These are phyloP conservation scores for Dothistroma septosporum DNA, from an alignment of 2,329 filamentous ascomycete species.

Conservation along the genomic window DNA sequence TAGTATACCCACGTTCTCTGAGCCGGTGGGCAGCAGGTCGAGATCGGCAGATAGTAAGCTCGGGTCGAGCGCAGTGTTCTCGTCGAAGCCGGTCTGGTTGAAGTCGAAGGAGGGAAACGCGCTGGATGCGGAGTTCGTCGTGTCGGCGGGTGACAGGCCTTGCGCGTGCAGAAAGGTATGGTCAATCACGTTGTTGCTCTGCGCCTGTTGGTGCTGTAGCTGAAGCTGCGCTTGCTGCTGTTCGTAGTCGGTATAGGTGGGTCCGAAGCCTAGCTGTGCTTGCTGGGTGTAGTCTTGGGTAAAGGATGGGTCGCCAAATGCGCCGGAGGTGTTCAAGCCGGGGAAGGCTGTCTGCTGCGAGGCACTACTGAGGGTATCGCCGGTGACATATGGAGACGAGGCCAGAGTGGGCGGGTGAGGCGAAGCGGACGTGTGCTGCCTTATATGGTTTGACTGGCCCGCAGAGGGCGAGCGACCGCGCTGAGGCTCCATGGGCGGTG, in stretches of 20 bases:
- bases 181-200: constrained; percentile 34
- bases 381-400: constrained; percentile 13
- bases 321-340: constrained; percentile 26
- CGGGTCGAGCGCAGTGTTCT: constrained; percentile 56
- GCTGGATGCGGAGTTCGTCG: constrained; percentile 15
- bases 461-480: constrained; percentile 30
- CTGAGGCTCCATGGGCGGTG: constrained; percentile 13
- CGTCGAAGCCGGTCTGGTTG: constrained; percentile 52
- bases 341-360: constrained; percentile 7
- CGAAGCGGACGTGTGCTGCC: constrained; percentile 29
- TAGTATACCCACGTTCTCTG: constrained; percentile 45
- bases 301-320: constrained; percentile 33
- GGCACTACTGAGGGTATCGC: constrained; percentile 2
- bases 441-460: constrained; percentile 27
- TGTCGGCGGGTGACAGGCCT: constrained; percentile 35
- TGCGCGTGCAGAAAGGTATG: constrained; percentile 40
- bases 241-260: constrained; percentile 31
- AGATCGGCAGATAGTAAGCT: constrained; percentile 54
- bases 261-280: constrained; percentile 40
- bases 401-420: constrained; percentile 25
- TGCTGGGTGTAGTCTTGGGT: constrained; percentile 45
- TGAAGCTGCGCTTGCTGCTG: constrained; percentile 37
- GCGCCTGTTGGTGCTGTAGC: constrained; percentile 12
- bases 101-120: constrained; percentile 57
- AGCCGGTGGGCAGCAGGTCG: constrained; percentile 40